These are phyloP conservation scores for Venustampulla echinocandica DNA, from an alignment of 495 filamentous ascomycete genomes.

Conservation along the genomic window DNA sequence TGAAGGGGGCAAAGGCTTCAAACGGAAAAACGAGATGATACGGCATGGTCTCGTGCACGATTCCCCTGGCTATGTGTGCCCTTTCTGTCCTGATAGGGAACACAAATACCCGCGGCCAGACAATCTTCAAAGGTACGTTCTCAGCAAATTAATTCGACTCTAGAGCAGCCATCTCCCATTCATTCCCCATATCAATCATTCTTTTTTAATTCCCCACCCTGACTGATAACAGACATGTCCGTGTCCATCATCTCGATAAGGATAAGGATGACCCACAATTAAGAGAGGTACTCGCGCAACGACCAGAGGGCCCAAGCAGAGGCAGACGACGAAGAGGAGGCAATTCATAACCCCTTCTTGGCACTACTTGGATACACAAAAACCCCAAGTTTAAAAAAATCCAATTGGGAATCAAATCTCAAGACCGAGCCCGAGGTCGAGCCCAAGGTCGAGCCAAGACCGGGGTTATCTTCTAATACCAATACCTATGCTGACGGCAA, in stretches of 20 bases:
- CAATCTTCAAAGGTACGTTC: conserved; percentile 80
- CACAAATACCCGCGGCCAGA: conserved; percentile 96
- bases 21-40: conserved; percentile 99
- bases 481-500: no score
- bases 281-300: conserved; percentile 55
- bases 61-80: conserved; percentile 93
- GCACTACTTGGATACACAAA: neutral
- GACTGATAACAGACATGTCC: conserved; percentile 75
- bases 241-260: conserved; percentile 63
- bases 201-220: conserved; percentile 27
- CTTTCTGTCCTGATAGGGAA: conserved; percentile 91
- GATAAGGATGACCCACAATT: conserved; percentile 57
- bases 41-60: conserved; percentile 91
- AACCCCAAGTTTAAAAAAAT: neutral
- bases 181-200: neutral
- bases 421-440: neutral
- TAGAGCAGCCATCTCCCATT: neutral
- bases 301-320: conserved; percentile 75
- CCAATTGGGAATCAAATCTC: neutral
- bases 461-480: no score
- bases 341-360: conserved; percentile 13
- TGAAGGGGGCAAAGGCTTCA: conserved; percentile 88
- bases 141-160: neutral
- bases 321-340: conserved; percentile 64
- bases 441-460: no score